phyloP scores from a whole-genome alignment of 768 basidiomycete genomes.

The Xanthoconium stramineum region DNA sequence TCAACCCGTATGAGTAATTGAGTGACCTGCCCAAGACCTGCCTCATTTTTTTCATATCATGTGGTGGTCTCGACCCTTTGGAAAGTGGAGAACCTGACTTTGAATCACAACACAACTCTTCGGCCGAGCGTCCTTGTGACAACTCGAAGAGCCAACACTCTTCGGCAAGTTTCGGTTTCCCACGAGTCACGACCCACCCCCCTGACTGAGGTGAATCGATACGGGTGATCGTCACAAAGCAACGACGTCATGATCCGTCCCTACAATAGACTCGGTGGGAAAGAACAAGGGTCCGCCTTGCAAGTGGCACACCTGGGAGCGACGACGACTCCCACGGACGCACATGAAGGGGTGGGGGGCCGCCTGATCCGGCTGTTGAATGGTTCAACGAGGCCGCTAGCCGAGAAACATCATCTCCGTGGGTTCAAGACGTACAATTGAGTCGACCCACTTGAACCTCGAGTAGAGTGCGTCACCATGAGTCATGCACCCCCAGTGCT shows the following conservation, averaged over 20 bases:
- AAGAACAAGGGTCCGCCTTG: background rate
- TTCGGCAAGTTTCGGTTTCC: no score
- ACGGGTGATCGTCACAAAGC: background rate
- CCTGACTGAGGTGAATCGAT: background rate
- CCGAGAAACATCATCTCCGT: background rate
- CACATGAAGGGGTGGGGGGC: no score
- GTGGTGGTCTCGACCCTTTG: constrained; percentile 10
- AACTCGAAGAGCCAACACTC: no score
- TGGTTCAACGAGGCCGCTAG: background rate
- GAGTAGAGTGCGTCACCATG: background rate
- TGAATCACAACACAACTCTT: background rate
- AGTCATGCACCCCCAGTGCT: background rate
- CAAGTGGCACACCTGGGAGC: background rate
- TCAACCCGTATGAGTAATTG: constrained; percentile 3
- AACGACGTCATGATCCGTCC: background rate
- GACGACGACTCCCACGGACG: no score
- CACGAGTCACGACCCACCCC: no score
- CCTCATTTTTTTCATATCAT: background rate
- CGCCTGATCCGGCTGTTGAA: no score
- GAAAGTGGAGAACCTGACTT: constrained; percentile 8
- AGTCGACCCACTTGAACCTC: constrained; percentile 5
- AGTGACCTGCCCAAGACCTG: constrained; percentile 7
- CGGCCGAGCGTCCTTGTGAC: background rate
- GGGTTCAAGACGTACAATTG: constrained; percentile 1
- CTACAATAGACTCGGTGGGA: background rate